Evolutionary conservation across 306 rosid genomes (phyloP), one percentile per base, ranked within the genome.

Genomic region (Medicago arabica): DNA sequence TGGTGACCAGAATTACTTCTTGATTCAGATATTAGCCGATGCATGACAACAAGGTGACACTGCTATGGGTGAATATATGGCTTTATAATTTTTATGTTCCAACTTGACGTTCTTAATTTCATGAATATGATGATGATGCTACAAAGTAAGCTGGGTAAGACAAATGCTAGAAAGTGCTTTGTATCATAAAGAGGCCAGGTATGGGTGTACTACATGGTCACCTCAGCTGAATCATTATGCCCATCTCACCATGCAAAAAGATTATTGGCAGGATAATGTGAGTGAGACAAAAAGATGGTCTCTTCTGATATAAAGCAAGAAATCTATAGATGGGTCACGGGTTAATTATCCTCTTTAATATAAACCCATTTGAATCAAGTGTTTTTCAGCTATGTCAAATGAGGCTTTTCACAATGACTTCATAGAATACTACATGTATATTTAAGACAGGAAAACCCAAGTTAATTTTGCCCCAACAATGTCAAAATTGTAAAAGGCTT

Each of bases 331-430:
- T 58, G 64, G 57, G 10, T n/a, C 19, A 50, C 43, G 44, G 49
- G 13, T 61, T 66, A 31, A 53, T 8, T 25, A 18, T 74, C 68
- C 31, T 17, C 28, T 25, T 58, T 36, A 69, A 69, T 38, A 38
- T 15, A 31, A 39, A 75, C 73, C 75, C 28, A 23, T n/a, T 69
- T 44, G 58, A 63, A 58, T 61, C 62, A 39, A 62, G 38, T 41
- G 38, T 31, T 36, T 23, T 53, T 69, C 40, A 59, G 63, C 61
- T 34, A 7, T 34, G 72, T 19, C 78, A 41, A 51, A 64, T 60
- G 21, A 44, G 69, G 50, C 72, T 69, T 69, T 59, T 67, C 57
- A 43, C 51, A 62, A 21, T 40, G 77, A 70, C 65, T 77, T 77
- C 9, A 46, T 77, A 39, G 46, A 71, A 58, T 67, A 54, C 23